phyloP scores from a whole-genome alignment of 306 rosid species.

The Medicago truncatula region DNA sequence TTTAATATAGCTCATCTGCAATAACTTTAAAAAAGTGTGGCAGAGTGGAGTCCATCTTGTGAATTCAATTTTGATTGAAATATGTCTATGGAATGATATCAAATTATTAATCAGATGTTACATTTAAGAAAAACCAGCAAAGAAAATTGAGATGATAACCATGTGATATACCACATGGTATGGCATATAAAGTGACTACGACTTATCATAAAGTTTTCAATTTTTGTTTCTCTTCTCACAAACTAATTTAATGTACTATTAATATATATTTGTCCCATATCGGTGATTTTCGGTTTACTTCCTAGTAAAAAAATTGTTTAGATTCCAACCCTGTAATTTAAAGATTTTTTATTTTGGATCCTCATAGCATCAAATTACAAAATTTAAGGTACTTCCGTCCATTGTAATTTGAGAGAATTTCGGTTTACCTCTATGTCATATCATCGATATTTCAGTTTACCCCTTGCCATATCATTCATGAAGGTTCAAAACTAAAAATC shows the following conservation, averaged over 20 bases:
- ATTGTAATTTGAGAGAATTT: too few species aligned
- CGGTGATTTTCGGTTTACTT: too few species aligned
- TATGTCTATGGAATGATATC: neutral
- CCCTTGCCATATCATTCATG: too few species aligned
- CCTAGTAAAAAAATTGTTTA: too few species aligned
- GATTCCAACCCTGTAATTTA: too few species aligned
- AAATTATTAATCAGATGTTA: neutral
- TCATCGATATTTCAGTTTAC: too few species aligned
- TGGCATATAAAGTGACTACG: slow-evolving; percentile 1
- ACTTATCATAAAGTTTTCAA: neutral
- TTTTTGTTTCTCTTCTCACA: neutral
- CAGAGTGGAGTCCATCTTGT: neutral
- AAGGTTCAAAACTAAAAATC: too few species aligned
- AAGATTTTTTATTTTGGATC: too few species aligned
- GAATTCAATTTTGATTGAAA: neutral
- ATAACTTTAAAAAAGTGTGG: neutral
- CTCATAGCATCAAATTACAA: too few species aligned
- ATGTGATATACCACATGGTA: slow-evolving; percentile 3
- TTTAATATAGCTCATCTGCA: neutral
- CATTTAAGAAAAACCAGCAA: slow-evolving; percentile 3
- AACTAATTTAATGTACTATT: neutral
- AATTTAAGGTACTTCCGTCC: too few species aligned
- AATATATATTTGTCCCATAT: too few species aligned
- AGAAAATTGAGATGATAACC: slow-evolving; percentile 6
- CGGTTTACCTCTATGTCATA: too few species aligned